These are phyloP conservation scores for Tuctoria greenei DNA, from an alignment of 176 grass and related monocot species.

Conservation along the genomic window DNA sequence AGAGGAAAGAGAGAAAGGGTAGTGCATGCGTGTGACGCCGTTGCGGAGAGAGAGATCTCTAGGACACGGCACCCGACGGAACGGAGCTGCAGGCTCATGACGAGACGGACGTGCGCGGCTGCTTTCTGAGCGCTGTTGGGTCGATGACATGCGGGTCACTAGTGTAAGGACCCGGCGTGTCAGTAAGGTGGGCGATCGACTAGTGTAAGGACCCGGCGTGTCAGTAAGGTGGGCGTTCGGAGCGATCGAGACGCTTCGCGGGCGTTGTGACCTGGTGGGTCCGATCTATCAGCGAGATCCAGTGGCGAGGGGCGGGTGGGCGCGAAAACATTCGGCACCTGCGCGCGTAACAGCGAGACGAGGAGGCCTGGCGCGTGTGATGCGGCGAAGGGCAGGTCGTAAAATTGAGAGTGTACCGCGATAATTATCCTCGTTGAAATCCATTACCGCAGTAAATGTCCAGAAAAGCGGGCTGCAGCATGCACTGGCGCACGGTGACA, in stretches of 20 bases:
- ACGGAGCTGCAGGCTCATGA: background rate
- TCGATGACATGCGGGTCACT: background rate
- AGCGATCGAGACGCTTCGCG: too few species aligned
- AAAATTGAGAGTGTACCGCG: background rate
- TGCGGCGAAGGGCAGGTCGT: background rate
- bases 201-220: too few species aligned
- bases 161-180: accelerated
- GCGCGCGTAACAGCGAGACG: background rate
- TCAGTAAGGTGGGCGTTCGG: background rate
- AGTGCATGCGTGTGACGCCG: slow-evolving; percentile 17
- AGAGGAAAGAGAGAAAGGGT: background rate
- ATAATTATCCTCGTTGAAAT: background rate
- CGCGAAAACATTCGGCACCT: background rate
- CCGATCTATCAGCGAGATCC: background rate
- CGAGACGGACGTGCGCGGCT: background rate
- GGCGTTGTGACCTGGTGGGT: background rate
- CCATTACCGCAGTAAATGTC: background rate
- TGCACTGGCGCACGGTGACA: too few species aligned
- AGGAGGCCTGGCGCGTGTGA: background rate
- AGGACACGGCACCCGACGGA: slow-evolving; percentile 13
- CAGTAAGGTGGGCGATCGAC: too few species aligned
- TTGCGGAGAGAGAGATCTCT: background rate
- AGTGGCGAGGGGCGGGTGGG: background rate
- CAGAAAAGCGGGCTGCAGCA: too few species aligned
- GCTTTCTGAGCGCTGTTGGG: background rate